Conservation (phyloP, 2,329 filamentous ascomycete species). For the Ascochyta fabae region DNA sequence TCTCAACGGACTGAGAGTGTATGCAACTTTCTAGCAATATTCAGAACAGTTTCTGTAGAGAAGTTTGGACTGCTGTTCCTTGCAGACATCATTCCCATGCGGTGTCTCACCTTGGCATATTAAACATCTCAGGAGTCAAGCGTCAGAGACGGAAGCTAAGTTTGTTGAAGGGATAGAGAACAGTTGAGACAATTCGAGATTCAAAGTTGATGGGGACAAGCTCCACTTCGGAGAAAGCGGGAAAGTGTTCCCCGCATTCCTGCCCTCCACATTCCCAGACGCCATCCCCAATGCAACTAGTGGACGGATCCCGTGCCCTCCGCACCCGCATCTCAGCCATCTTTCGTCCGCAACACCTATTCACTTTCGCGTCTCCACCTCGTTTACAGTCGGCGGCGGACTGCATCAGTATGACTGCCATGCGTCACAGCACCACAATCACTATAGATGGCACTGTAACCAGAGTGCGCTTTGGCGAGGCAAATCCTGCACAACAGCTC, state of each 20-base stretch:
- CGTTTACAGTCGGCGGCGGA: neutral
- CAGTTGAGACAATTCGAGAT: neutral
- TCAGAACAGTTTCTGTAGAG: no score
- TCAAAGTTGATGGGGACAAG: neutral
- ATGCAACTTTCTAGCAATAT: no score
- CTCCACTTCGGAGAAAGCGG: slow-evolving; percentile 2
- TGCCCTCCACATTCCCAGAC: neutral
- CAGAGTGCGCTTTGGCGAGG: slow-evolving; percentile 5
- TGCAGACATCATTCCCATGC: no score
- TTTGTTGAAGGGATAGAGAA: no score
- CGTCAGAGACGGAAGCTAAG: no score
- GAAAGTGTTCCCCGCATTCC: neutral
- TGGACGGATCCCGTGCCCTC: neutral
- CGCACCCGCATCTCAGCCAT: neutral
- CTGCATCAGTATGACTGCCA: neutral
- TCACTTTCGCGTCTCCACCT: no score
- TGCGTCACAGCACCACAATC: neutral
- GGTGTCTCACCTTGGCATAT: neutral
- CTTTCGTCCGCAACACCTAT: neutral
- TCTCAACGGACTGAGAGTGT: no score
- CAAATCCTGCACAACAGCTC: slow-evolving; percentile 1
- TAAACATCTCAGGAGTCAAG: neutral
- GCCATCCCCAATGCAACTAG: neutral
- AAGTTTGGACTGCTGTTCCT: no score
- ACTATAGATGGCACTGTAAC: neutral